Evolutionary conservation across 305 asterid species (phyloP).

Genomic region (Solanum hybrid): DNA sequence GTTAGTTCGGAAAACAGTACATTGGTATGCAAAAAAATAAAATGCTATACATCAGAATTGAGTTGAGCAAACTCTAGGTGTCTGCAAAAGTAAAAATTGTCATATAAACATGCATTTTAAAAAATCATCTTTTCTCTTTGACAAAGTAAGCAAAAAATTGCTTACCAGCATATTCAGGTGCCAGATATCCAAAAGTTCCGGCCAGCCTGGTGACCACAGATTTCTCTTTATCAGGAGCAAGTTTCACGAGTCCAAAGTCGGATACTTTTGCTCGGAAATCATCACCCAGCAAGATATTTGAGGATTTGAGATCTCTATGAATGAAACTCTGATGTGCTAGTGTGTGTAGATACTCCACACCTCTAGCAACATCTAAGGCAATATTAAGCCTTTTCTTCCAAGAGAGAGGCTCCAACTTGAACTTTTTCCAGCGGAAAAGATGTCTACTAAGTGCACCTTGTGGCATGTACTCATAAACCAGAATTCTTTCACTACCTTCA

Average conservation of each 20-base stretch:
- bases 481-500: constrained; percentile 67
- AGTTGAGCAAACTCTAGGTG: not conserved
- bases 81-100: not conserved
- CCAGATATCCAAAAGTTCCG: constrained; percentile 85
- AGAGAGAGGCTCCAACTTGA: constrained; percentile 66
- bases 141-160: not conserved
- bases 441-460: constrained; percentile 83
- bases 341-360: constrained; percentile 72
- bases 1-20: not conserved
- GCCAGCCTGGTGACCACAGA: constrained; percentile 80
- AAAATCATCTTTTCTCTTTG: not conserved
- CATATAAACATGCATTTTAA: not conserved
- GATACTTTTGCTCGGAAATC: constrained; percentile 80
- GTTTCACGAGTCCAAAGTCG: constrained; percentile 82
- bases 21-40: not conserved
- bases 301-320: constrained; percentile 80
- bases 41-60: not conserved
- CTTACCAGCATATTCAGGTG: constrained; percentile 91
- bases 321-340: constrained; percentile 80
- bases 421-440: constrained; percentile 70
- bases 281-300: constrained; percentile 73
- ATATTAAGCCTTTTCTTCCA: constrained; percentile 81
- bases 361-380: constrained; percentile 86
- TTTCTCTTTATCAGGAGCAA: constrained; percentile 72
- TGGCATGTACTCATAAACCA: constrained; percentile 79